Evolutionary conservation across 257 asterid species (phyloP).

Genomic region (Verbascum thapsus): DNA sequence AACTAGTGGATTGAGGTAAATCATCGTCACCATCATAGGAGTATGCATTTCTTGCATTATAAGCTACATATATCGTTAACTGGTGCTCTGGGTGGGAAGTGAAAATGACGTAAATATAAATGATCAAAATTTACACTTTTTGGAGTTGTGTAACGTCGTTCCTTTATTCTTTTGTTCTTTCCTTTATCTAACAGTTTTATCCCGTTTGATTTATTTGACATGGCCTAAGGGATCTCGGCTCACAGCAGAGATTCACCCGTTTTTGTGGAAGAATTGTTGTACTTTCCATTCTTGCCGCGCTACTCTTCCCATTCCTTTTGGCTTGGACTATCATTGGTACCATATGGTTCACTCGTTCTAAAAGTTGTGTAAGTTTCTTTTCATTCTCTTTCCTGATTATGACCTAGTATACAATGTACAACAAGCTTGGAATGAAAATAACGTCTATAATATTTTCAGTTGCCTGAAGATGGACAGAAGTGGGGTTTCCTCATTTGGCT

Average conservation of each 20-base stretch:
- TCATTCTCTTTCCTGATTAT: slow-evolving; percentile 10
- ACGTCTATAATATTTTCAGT: slow-evolving; percentile 44
- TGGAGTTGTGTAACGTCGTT: neutral
- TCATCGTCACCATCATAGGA: neutral
- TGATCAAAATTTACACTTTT: neutral
- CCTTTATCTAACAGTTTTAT: slow-evolving; percentile 2
- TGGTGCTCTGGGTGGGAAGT: slow-evolving; percentile 9
- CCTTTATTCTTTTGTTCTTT: slow-evolving; percentile 4
- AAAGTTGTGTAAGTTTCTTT: slow-evolving; percentile 62
- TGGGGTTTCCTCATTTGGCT: slow-evolving; percentile 99
- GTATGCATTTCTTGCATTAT: slow-evolving; percentile 9
- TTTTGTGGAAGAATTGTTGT: slow-evolving; percentile 85
- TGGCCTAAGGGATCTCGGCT: slow-evolving; percentile 80
- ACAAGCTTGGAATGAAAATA: slow-evolving; percentile 29
- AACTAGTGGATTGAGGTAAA: slow-evolving; percentile 2
- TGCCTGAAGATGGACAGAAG: slow-evolving; percentile 96
- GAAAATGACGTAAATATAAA: neutral
- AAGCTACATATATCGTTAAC: slow-evolving; percentile 6
- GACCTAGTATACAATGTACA: slow-evolving; percentile 4
- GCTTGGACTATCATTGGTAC: slow-evolving; percentile 88
- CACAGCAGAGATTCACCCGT: slow-evolving; percentile 86
- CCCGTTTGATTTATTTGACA: neutral
- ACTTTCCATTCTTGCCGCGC: slow-evolving; percentile 67
- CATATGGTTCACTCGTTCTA: slow-evolving; percentile 84
- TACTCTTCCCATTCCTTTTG: slow-evolving; percentile 87